A percentile compares a stretch with the other conserved stretches of the same genome.
Evolutionary conservation across 805 yeast species (phyloP).

Genomic region (Priceomyces medius): DNA sequence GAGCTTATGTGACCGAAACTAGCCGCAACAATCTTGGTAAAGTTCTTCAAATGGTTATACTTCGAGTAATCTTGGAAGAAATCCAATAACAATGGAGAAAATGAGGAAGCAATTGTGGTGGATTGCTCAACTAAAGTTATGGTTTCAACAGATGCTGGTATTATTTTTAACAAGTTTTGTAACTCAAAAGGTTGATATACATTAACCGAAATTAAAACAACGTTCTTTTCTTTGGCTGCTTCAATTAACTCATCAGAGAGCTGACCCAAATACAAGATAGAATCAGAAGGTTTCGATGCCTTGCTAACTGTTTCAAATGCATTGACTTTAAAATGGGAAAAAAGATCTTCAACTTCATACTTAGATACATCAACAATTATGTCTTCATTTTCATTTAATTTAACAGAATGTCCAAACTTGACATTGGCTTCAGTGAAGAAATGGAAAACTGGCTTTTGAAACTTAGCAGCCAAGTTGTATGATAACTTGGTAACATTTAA

Average conservation of each 20-base stretch:
- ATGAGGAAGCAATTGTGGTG: conserved; percentile 31
- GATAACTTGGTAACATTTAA: conserved; percentile 57
- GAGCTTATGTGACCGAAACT: conserved; percentile 50
- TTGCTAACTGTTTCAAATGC: conserved; percentile 32
- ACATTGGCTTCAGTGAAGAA: conserved; percentile 47
- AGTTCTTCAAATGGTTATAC: conserved; percentile 44
- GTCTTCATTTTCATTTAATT: conserved; percentile 11
- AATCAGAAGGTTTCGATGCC: conserved; percentile 42
- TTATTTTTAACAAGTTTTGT: conserved; percentile 42
- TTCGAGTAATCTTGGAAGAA: conserved; percentile 59
- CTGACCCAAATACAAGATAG: conserved; percentile 65
- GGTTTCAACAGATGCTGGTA: conserved; percentile 56
- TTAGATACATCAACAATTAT: conserved; percentile 15
- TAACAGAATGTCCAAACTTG: conserved; percentile 12
- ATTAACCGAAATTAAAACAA: conserved; percentile 56
- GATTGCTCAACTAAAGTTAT: conserved; percentile 68
- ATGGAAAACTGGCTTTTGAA: conserved; percentile 64
- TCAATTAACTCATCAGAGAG: conserved; percentile 43
- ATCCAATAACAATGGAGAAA: conserved; percentile 75
- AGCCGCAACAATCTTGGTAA: conserved; percentile 52
- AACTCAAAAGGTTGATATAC: conserved; percentile 74
- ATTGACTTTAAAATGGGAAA: conserved; percentile 21
- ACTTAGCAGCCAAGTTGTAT: conserved; percentile 50
- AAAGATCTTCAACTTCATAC: conserved; percentile 22
- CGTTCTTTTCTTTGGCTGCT: conserved; percentile 35